These are phyloP conservation scores for Rhizopus stolonifer DNA, from an alignment of 371 early-diverging fungal genomes.

Conservation along the genomic window DNA sequence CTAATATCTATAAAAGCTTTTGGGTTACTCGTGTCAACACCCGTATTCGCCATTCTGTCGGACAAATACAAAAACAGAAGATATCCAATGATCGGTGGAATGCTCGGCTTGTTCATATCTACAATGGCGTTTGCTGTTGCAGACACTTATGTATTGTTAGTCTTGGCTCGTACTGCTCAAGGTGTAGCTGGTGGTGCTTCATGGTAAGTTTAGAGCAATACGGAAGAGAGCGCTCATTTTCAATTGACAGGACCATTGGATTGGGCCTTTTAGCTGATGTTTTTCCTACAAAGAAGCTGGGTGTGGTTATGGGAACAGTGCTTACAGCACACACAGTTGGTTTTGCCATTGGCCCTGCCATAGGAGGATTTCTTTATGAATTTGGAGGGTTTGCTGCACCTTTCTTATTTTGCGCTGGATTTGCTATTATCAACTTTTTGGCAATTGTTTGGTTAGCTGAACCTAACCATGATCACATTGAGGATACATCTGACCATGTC, in stretches of 20 bases:
- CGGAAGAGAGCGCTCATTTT: neutral
- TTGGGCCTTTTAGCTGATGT: constrained; percentile 80
- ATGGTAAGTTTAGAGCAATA: constrained; percentile 67
- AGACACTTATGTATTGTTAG: constrained; percentile 64
- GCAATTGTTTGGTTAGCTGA: constrained; percentile 64
- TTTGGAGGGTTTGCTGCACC: constrained; percentile 70
- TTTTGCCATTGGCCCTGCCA: constrained; percentile 72
- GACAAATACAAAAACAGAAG: constrained; percentile 73
- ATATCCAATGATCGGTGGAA: constrained; percentile 77
- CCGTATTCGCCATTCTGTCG: constrained; percentile 75
- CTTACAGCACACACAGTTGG: constrained; percentile 74
- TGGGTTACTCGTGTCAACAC: constrained; percentile 78
- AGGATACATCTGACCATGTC: constrained; percentile 18
- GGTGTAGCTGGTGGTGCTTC: constrained; percentile 79
- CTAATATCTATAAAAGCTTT: constrained; percentile 41
- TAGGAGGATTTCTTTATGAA: constrained; percentile 75
- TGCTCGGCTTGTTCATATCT: constrained; percentile 64
- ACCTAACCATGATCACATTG: constrained; percentile 33
- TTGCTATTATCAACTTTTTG: constrained; percentile 71
- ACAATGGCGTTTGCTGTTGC: constrained; percentile 72
- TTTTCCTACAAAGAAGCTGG: constrained; percentile 66
- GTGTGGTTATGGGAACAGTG: constrained; percentile 76
- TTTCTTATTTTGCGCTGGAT: constrained; percentile 69
- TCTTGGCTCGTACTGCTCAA: constrained; percentile 75
- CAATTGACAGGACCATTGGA: constrained; percentile 61